These are phyloP conservation scores for Botrytis tulipae DNA, from an alignment of 2,329 filamentous ascomycete species.

Conservation along the genomic window DNA sequence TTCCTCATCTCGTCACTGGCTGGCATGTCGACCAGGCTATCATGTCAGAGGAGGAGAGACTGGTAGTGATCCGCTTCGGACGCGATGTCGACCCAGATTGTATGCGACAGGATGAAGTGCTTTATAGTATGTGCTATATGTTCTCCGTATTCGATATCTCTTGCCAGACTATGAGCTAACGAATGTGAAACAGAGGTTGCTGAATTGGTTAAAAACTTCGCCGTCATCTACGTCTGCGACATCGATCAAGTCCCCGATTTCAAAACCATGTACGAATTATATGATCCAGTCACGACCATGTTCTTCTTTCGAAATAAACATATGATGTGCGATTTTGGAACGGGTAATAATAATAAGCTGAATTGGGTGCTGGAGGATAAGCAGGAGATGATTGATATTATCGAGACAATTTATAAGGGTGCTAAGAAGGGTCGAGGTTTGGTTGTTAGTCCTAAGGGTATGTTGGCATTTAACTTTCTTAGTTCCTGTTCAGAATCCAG, in stretches of 20 bases:
- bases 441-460: constrained; percentile 87
- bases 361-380: constrained; percentile 98
- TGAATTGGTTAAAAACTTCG: constrained; percentile 90
- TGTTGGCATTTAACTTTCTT: neutral
- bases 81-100: constrained; percentile 79
- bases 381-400: constrained; percentile 96
- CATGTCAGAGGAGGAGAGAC: constrained; percentile 80
- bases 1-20: constrained; percentile 85
- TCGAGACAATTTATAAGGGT: constrained; percentile 97
- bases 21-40: constrained; percentile 99
- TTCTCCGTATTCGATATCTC: too few relatives aligned
- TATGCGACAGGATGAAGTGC: constrained; percentile 85
- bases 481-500: neutral
- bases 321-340: constrained; percentile 98
- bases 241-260: constrained; percentile 89
- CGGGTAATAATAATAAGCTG: constrained; percentile 97
- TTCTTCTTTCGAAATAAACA: constrained; percentile 98
- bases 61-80: constrained; percentile 92
- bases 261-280: constrained; percentile 92
- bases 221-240: constrained; percentile 90
- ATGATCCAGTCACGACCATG: constrained; percentile 93
- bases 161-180: neutral
- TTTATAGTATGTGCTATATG: constrained; percentile 60
- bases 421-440: constrained; percentile 97
- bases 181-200: constrained; percentile 58